Conservation (phyloP, 805 yeast genomes). For the Ogataea pilisensis region DNA sequence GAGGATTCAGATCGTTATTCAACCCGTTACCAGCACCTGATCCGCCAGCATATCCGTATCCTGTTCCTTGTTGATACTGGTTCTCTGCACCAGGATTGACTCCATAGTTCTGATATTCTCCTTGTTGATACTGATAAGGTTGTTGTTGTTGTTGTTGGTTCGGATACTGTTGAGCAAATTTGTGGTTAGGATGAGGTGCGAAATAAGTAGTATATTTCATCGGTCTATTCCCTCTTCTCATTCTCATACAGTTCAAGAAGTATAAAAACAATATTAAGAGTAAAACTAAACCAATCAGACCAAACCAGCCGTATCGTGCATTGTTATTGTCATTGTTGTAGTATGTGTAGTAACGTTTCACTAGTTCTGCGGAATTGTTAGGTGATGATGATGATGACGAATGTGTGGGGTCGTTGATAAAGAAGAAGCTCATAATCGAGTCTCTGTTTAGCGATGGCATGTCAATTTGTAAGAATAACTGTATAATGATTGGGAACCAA, state of each 20-base stretch:
- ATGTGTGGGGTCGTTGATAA: too few relatives aligned
- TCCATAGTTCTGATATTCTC: too few relatives aligned
- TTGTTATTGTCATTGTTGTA: not conserved
- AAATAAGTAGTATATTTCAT: slow-evolving; percentile 1
- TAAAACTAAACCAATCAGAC: not conserved
- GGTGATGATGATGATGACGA: too few relatives aligned
- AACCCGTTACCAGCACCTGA: not conserved
- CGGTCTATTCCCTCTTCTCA: slow-evolving; percentile 5
- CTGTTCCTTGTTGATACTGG: not conserved
- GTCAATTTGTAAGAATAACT: too few relatives aligned
- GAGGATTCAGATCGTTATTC: not conserved
- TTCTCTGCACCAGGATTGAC: too few relatives aligned
- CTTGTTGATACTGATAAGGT: not conserved
- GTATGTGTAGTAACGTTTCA: not conserved
- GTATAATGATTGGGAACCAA: too few relatives aligned
- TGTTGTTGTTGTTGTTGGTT: not conserved
- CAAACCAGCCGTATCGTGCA: slow-evolving; percentile 1
- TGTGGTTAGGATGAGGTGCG: slow-evolving; percentile 2
- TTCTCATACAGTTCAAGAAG: slow-evolving; percentile 1
- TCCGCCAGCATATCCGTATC: not conserved
- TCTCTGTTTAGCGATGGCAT: too few relatives aligned
- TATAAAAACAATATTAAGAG: slow-evolving; percentile 1
- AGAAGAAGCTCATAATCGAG: too few relatives aligned
- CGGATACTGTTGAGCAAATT: not conserved
- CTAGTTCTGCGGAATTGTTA: not conserved